Evolutionary conservation across 1,139 yeast species (phyloP).

Genomic region (Zygoascus hellenicus): DNA sequence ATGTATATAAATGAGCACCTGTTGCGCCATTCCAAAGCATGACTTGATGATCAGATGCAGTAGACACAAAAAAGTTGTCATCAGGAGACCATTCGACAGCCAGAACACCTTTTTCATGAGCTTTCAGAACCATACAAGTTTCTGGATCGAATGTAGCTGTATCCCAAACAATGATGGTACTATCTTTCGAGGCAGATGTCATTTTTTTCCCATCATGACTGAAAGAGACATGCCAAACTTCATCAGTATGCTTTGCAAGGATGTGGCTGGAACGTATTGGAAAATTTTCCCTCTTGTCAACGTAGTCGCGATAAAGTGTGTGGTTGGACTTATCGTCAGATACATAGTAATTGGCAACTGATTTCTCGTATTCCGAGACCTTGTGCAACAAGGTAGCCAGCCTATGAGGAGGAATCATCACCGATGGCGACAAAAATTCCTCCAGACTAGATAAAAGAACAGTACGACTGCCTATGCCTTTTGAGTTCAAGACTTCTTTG

Average conservation of each 20-base stretch:
- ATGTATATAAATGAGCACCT: conserved; percentile 29
- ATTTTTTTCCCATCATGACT: conserved; percentile 70
- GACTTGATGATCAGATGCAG: conserved; percentile 62
- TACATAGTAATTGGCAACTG: conserved; percentile 37
- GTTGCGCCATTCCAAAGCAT: conserved; percentile 57
- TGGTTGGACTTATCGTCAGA: conserved; percentile 17
- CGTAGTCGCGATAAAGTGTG: conserved; percentile 32
- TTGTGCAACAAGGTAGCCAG: conserved; percentile 47
- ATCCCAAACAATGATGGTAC: conserved; percentile 60
- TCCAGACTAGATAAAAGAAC: conserved; percentile 41
- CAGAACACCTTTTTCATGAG: conserved; percentile 57
- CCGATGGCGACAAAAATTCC: conserved; percentile 44
- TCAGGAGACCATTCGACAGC: conserved; percentile 71
- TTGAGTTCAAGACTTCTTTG: conserved; percentile 35
- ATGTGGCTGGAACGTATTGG: conserved; percentile 42
- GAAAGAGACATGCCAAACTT: conserved; percentile 79
- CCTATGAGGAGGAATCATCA: conserved; percentile 49
- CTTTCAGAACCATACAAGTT: conserved; percentile 44
- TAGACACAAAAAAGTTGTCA: conserved; percentile 59
- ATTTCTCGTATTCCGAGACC: conserved; percentile 45
- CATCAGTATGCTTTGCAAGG: conserved; percentile 55
- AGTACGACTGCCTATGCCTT: conserved; percentile 38
- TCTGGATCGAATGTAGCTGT: conserved; percentile 39
- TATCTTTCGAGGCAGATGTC: conserved; percentile 73
- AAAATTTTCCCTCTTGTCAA: conserved; percentile 36